phyloP scores from a whole-genome alignment of 805 yeast genomes.

The Yarrowia hollandica region DNA sequence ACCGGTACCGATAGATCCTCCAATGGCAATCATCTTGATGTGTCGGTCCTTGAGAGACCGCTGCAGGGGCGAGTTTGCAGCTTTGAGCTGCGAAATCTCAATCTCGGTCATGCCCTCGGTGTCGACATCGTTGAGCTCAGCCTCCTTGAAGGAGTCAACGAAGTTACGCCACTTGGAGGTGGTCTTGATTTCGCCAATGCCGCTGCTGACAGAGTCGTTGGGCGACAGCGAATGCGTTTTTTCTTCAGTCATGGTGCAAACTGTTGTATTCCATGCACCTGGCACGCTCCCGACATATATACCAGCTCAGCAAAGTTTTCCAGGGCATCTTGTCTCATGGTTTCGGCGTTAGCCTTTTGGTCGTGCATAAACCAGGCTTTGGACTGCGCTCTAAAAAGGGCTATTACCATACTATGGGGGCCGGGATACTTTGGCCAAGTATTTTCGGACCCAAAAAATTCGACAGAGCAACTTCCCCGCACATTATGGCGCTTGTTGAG shows the following conservation, averaged over 20 bases:
- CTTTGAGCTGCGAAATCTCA: slow-evolving; percentile 47
- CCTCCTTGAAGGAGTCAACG: slow-evolving; percentile 44
- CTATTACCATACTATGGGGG: background rate
- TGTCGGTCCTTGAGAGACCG: slow-evolving; percentile 56
- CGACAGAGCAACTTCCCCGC: background rate
- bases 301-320: slow-evolving; percentile 22
- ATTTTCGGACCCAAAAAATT: background rate
- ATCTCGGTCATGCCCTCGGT: slow-evolving; percentile 43
- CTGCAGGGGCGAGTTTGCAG: slow-evolving; percentile 51
- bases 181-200: slow-evolving; percentile 23
- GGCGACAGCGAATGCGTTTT: slow-evolving; percentile 22
- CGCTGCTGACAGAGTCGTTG: slow-evolving; percentile 21
- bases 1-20: slow-evolving; percentile 77
- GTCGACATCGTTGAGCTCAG: slow-evolving; percentile 44
- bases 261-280: background rate
- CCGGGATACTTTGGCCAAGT: background rate
- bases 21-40: slow-evolving; percentile 71
- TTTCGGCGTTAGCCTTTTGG: background rate
- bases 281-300: slow-evolving; percentile 10
- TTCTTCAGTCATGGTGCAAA: slow-evolving; percentile 5
- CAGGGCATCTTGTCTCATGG: slow-evolving; percentile 6
- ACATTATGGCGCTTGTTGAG: slow-evolving; percentile 4
- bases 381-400: background rate
- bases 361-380: background rate
- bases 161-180: slow-evolving; percentile 37